These are phyloP conservation scores for Blastobotrys peoriensis DNA, from an alignment of 805 yeast genomes.

Conservation along the genomic window DNA sequence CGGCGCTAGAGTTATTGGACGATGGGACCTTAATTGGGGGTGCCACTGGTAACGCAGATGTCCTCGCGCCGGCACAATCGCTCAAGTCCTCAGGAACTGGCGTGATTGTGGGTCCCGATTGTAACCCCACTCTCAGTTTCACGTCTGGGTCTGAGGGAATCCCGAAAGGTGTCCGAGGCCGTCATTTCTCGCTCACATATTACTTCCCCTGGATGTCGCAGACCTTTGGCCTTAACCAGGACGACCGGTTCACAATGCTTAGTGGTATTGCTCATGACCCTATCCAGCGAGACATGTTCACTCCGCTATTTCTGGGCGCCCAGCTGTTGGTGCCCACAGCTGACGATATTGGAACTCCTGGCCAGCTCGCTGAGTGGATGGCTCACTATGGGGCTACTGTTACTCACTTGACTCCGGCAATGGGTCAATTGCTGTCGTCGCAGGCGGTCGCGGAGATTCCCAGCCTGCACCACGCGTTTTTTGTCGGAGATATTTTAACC, in stretches of 20 bases:
- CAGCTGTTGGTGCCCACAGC: constrained; percentile 87
- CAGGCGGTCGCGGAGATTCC: constrained; percentile 90
- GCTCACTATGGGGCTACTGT: constrained; percentile 83
- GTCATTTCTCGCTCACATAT: constrained; percentile 94
- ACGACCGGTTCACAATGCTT: constrained; percentile 92
- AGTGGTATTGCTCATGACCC: constrained; percentile 99
- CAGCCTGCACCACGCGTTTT: constrained; percentile 87
- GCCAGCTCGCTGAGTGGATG: constrained; percentile 97
- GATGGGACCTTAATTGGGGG: constrained; percentile 65
- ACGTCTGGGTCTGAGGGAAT: constrained; percentile 98
- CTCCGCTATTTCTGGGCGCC: constrained; percentile 95
- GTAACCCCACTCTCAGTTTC: constrained; percentile 92
- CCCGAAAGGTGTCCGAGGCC: constrained; percentile 97
- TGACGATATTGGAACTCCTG: constrained; percentile 98
- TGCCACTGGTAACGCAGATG: constrained; percentile 37
- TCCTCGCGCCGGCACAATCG: constrained; percentile 42
- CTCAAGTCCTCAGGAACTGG: constrained; percentile 63
- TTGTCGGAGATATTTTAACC: constrained; percentile 95
- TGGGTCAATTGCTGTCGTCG: constrained; percentile 96
- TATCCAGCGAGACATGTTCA: constrained; percentile 97
- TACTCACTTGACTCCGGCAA: constrained; percentile 97
- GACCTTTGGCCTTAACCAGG: constrained; percentile 66
- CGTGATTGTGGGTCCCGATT: constrained; percentile 93
- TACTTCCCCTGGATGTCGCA: constrained; percentile 99
- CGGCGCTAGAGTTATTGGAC: constrained; percentile 68